Conservation (phyloP, 768 basidiomycete species). For the Amanita subjunquillea region DNA sequence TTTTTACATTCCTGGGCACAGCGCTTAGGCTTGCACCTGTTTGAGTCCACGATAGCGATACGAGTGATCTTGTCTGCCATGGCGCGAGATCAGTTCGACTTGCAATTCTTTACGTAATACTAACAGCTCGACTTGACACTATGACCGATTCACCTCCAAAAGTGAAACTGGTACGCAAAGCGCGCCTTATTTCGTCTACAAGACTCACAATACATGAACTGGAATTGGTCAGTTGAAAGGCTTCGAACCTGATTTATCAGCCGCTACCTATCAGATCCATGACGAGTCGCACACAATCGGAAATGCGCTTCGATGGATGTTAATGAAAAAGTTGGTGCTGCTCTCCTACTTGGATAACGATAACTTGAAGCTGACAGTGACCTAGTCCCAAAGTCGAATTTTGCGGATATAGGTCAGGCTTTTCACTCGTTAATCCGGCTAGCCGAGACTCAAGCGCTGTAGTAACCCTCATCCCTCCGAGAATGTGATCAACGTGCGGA, state of each 20-base stretch:
- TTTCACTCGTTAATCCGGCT: neutral
- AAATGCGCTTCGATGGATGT: slow-evolving; percentile 92
- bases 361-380: slow-evolving; percentile 3
- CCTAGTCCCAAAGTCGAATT: slow-evolving; percentile 91
- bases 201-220: slow-evolving; percentile 8
- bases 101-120: neutral
- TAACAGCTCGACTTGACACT: no score
- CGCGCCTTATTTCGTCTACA: neutral
- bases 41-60: slow-evolving; percentile 89
- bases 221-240: slow-evolving; percentile 62
- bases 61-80: slow-evolving; percentile 97
- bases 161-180: slow-evolving; percentile 4
- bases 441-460: slow-evolving; percentile 5
- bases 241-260: slow-evolving; percentile 69
- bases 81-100: neutral
- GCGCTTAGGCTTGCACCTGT: slow-evolving; percentile 93
- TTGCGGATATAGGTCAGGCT: slow-evolving; percentile 85
- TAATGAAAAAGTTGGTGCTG: slow-evolving; percentile 90
- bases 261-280: slow-evolving; percentile 85
- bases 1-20: slow-evolving; percentile 99
- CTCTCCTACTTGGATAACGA: neutral
- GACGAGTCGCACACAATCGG: slow-evolving; percentile 97
- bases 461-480: slow-evolving; percentile 96
- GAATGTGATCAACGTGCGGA: slow-evolving; percentile 91
- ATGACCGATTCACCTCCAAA: neutral